Evolutionary conservation across 805 yeast genomes (phyloP).

Genomic region (Blastobotrys mokoenaii): DNA sequence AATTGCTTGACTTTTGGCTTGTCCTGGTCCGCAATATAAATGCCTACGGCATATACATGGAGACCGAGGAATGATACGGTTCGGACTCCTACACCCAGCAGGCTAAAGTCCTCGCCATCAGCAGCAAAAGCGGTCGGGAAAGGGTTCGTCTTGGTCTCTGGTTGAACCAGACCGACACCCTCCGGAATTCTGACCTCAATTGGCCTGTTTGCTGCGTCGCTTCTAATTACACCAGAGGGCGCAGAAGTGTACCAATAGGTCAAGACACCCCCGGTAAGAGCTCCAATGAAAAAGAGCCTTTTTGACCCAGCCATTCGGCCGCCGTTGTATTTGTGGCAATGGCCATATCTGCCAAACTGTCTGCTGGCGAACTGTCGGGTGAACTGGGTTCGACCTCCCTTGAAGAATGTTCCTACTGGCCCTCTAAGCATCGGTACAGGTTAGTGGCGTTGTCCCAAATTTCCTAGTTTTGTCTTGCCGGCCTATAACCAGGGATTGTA

Average conservation of each 20-base stretch:
- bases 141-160: constrained; percentile 28
- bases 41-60: constrained; percentile 81
- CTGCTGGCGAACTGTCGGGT: background rate
- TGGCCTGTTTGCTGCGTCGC: background rate
- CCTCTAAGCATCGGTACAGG: too few species aligned
- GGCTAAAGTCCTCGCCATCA: constrained; percentile 33
- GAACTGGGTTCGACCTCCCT: too few species aligned
- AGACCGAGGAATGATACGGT: constrained; percentile 73
- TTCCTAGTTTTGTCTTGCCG: too few species aligned
- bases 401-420: too few species aligned
- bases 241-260: background rate
- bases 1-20: constrained; percentile 15
- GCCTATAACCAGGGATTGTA: too few species aligned
- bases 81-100: constrained; percentile 77
- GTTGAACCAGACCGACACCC: constrained; percentile 19
- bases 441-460: too few species aligned
- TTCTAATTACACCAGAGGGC: background rate
- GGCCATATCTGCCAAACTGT: too few species aligned
- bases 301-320: background rate
- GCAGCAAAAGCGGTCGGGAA: constrained; percentile 23
- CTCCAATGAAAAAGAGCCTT: background rate
- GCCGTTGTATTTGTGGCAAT: background rate
- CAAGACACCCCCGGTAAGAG: background rate
- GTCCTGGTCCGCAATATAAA: constrained; percentile 65
- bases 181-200: background rate